phyloP scores from a whole-genome alignment of 495 filamentous ascomycete species.

The Penicillium malachiteum region DNA sequence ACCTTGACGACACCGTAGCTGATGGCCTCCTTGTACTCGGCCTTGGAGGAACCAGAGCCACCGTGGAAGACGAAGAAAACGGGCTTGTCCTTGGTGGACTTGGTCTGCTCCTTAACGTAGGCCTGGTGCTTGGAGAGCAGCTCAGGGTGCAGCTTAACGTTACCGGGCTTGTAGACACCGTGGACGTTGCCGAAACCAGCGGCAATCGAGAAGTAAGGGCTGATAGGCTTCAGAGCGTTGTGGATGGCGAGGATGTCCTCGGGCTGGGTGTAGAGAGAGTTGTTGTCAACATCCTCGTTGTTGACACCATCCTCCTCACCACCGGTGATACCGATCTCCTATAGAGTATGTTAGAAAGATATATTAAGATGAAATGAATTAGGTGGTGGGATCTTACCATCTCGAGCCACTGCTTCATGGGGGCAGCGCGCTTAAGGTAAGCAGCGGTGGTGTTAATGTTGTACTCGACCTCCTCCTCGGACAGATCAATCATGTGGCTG shows the following conservation, averaged over 20 bases:
- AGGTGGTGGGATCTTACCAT: constrained; percentile 70
- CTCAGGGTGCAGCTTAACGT: constrained; percentile 93
- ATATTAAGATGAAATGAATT: neutral
- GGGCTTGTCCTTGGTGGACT: constrained; percentile 73
- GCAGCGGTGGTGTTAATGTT: constrained; percentile 90
- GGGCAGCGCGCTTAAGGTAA: constrained; percentile 86
- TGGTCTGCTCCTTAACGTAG: constrained; percentile 75
- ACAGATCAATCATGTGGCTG: constrained; percentile 96
- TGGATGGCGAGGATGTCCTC: constrained; percentile 92
- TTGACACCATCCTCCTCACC: constrained; percentile 91
- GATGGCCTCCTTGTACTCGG: constrained; percentile 86
- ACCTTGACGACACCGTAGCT: constrained; percentile 96
- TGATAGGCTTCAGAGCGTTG: constrained; percentile 74
- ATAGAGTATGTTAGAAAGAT: constrained; percentile 1
- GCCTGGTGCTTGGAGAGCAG: constrained; percentile 92
- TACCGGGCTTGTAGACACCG: constrained; percentile 98
- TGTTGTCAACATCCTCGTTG: constrained; percentile 80
- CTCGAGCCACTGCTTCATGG: constrained; percentile 98
- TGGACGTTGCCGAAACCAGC: constrained; percentile 99
- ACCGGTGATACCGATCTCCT: constrained; percentile 91
- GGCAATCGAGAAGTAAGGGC: constrained; percentile 94
- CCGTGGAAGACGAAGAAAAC: constrained; percentile 99
- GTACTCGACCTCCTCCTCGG: constrained; percentile 80
- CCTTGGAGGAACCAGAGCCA: constrained; percentile 84
- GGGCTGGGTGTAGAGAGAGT: constrained; percentile 94